A percentile compares a stretch with the other conserved stretches of the same genome.
Evolutionary conservation across 345 rosid species (phyloP).

Genomic region (Arabis hirsuta): DNA sequence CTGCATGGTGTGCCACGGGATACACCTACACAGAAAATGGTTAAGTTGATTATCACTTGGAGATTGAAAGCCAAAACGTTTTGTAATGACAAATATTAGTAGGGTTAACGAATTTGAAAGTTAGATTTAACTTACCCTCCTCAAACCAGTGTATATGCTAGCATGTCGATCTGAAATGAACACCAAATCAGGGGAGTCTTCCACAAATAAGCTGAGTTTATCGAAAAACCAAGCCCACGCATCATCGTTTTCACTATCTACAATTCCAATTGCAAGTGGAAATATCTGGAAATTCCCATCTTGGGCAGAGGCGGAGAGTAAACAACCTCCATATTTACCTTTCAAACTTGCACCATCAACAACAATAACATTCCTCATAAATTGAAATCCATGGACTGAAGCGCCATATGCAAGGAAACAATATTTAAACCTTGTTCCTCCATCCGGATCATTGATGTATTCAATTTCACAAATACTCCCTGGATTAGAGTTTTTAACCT

Average conservation of each 20-base stretch:
- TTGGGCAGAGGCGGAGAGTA: neutral
- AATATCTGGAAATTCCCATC: neutral
- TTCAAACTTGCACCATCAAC: neutral
- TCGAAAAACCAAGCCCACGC: neutral
- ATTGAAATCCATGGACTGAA: too few species aligned
- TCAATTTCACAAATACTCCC: too few species aligned
- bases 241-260: neutral
- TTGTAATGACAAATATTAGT: too few species aligned
- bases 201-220: neutral
- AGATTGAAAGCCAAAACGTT: too few species aligned
- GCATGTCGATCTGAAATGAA: neutral
- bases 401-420: too few species aligned
- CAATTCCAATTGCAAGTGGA: neutral
- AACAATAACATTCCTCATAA: neutral
- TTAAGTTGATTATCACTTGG: too few species aligned
- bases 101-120: too few species aligned
- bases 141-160: neutral
- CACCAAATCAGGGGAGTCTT: neutral
- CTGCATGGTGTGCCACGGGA: neutral
- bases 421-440: too few species aligned
- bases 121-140: too few species aligned
- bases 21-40: too few species aligned
- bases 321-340: neutral
- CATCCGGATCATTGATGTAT: too few species aligned
- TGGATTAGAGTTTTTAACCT: too few species aligned